Evolutionary conservation across 345 rosid genomes (phyloP).

Genomic region (Diplotaxis tenuifolia): DNA sequence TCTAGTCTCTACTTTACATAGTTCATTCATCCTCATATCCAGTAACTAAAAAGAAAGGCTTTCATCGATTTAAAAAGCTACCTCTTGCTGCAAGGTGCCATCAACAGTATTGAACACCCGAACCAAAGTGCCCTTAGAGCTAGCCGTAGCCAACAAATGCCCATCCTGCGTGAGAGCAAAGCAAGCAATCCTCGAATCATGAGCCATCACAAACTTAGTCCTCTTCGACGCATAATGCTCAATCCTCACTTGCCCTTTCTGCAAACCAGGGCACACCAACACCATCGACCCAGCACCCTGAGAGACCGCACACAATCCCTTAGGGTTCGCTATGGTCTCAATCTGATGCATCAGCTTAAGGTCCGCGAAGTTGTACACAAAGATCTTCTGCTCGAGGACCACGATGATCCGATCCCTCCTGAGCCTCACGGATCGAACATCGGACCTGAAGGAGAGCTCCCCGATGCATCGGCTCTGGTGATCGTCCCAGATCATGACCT

Average conservation of each 20-base stretch:
- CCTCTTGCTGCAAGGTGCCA: slow-evolving; percentile 87
- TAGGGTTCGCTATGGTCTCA: slow-evolving; percentile 83
- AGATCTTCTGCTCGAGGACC: slow-evolving; percentile 78
- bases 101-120: slow-evolving; percentile 73
- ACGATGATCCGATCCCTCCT: slow-evolving; percentile 79
- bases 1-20: background rate
- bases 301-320: slow-evolving; percentile 88
- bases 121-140: slow-evolving; percentile 87
- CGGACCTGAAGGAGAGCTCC: slow-evolving; percentile 86
- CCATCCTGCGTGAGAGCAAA: slow-evolving; percentile 86
- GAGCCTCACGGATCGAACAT: slow-evolving; percentile 74
- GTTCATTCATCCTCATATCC: background rate
- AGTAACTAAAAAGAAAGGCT: slow-evolving; percentile 30
- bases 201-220: slow-evolving; percentile 90
- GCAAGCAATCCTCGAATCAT: slow-evolving; percentile 91
- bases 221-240: slow-evolving; percentile 87
- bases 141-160: slow-evolving; percentile 75
- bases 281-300: slow-evolving; percentile 74
- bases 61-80: slow-evolving; percentile 11
- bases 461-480: slow-evolving; percentile 83
- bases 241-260: slow-evolving; percentile 85
- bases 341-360: slow-evolving; percentile 85
- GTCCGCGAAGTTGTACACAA: slow-evolving; percentile 81
- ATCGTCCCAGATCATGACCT: slow-evolving; percentile 96
- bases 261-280: slow-evolving; percentile 81